These are phyloP conservation scores for Orobanche coerulescens DNA, from an alignment of 257 asterid genomes.

Conservation along the genomic window DNA sequence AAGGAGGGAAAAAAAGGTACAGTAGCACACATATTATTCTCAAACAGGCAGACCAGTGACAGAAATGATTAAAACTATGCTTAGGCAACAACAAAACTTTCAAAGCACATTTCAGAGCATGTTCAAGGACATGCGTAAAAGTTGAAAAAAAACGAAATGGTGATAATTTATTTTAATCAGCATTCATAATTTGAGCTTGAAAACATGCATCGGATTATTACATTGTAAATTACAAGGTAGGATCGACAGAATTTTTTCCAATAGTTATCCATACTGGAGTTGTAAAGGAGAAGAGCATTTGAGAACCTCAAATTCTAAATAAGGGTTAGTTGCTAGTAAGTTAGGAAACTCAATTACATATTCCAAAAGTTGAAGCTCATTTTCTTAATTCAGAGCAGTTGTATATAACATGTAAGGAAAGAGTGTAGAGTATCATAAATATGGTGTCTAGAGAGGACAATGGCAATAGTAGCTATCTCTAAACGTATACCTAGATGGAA, in stretches of 20 bases:
- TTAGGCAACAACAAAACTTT: conserved; percentile 16
- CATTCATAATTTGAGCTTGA: not conserved
- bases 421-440: conserved; percentile 6
- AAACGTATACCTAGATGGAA: not conserved
- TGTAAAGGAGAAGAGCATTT: not conserved
- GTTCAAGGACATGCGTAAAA: conserved; percentile 1
- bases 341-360: not conserved
- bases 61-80: conserved; percentile 11
- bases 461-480: not conserved
- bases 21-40: not conserved
- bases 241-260: conserved; percentile 2
- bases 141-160: not conserved
- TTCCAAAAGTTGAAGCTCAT: not conserved
- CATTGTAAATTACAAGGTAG: conserved; percentile 2
- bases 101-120: conserved; percentile 1
- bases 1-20: not conserved
- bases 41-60: conserved; percentile 5
- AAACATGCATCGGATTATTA: not conserved
- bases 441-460: conserved; percentile 7
- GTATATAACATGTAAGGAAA: not conserved
- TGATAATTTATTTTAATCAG: not conserved
- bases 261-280: not conserved
- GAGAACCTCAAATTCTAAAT: not conserved
- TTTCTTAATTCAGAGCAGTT: not conserved
- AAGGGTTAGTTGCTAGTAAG: conserved; percentile 6